These are phyloP conservation scores for Xylaria sp. DNA, from an alignment of 2,329 filamentous ascomycete genomes.

Conservation along the genomic window DNA sequence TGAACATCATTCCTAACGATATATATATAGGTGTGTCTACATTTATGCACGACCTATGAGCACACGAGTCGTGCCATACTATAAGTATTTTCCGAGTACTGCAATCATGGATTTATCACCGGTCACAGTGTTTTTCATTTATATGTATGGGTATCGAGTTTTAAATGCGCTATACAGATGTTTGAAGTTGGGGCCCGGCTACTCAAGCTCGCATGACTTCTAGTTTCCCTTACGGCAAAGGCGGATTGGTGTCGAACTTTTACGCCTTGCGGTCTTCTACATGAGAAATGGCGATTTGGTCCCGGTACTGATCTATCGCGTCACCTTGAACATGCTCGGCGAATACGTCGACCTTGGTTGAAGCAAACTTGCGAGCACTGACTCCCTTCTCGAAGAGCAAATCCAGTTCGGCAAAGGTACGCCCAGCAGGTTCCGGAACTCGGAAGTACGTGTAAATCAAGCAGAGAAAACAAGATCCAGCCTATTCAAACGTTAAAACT, in stretches of 20 bases:
- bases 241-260: not conserved
- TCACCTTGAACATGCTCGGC: constrained; percentile 60
- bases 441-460: constrained; percentile 85
- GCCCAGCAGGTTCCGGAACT: constrained; percentile 80
- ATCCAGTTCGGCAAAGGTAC: constrained; percentile 88
- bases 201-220: not conserved
- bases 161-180: constrained; percentile 2
- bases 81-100: not conserved
- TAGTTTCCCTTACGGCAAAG: not conserved
- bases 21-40: not conserved
- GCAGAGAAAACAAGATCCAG: constrained; percentile 81
- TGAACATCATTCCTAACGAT: not conserved
- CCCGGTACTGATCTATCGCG: constrained; percentile 61
- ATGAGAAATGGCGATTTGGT: constrained; percentile 51
- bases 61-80: not conserved
- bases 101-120: not conserved
- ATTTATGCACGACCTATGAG: not conserved
- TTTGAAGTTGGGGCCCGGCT: not conserved
- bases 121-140: not conserved
- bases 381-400: constrained; percentile 81
- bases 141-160: constrained; percentile 20
- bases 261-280: constrained; percentile 34
- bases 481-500: constrained; percentile 51
- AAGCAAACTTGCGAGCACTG: constrained; percentile 76
- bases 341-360: constrained; percentile 66